Evolutionary conservation across 805 yeast species (phyloP), one percentile per base, ranked within the genome.

Genomic region (Clavispora asparagi): DNA sequence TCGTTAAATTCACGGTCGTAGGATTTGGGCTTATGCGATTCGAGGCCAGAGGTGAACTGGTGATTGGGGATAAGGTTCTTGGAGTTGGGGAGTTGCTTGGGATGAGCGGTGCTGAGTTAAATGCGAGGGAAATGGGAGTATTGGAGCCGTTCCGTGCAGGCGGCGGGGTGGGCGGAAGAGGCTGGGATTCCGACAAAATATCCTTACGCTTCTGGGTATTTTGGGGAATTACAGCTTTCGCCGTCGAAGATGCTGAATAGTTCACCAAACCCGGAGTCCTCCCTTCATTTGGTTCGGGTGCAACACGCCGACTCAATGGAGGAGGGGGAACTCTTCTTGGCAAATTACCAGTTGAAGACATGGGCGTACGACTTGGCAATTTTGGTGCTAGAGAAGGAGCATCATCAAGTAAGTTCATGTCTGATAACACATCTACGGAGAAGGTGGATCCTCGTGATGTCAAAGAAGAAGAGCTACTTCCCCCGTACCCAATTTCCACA

Each of bases 31-130:
- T 16, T 10, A 33, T 6, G 25, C 7, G 11, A 17, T 33, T 33
- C 10, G 37, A 10, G 6, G 7, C 6, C 5, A 10, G n/a, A 16
- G 25, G 37, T 9, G 25, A 33, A 33, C 16, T 13, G 7, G 37
- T 10, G 16, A n/a, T 39, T 54, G 55, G 40, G 25, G 52, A 36
- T 45, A 44, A 7, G 40, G 48, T 44, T 35, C 27, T 42, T 51
- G 69, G 65, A 2, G 70, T 59, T 2, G 58, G 53, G 5, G 71
- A 60, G 33, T 55, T 61, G 8, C 65, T 64, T 6, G 75, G 75
- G 17, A 70, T 62, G 16, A 71, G 63, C 1, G 75, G 75, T 1
- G 71, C 58, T 1, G 70, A 49, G 4, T 70, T 55, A 43, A 70
- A 70, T 2, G 70, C 75, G 39, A 65, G 50, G 16, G 51, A 53